phyloP scores from a whole-genome alignment of 2,329 filamentous ascomycete genomes.

The Fusarium hainanense region DNA sequence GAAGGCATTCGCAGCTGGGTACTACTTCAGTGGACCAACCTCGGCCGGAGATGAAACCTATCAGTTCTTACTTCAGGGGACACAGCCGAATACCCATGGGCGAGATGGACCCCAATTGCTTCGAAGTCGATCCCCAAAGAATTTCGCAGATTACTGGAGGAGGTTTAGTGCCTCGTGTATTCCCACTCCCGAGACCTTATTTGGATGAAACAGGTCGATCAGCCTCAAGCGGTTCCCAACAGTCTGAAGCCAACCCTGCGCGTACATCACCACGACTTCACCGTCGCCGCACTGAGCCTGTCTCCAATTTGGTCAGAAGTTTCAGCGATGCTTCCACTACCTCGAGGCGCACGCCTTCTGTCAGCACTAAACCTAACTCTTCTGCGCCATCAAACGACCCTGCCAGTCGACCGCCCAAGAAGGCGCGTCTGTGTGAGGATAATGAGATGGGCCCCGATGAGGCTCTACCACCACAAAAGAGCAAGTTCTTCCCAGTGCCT shows the following conservation, averaged over 20 bases:
- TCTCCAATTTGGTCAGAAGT: slow-evolving; percentile 57
- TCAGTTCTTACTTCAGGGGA: slow-evolving; percentile 65
- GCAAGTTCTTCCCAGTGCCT: slow-evolving; percentile 64
- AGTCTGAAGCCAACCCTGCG: slow-evolving; percentile 31
- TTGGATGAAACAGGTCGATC: slow-evolving; percentile 53
- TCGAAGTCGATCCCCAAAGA: slow-evolving; percentile 62
- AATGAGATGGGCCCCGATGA: slow-evolving; percentile 53
- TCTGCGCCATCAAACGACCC: slow-evolving; percentile 38
- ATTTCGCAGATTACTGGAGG: slow-evolving; percentile 62
- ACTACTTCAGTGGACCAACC: slow-evolving; percentile 40
- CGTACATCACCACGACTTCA: slow-evolving; percentile 55
- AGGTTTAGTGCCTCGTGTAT: slow-evolving; percentile 65
- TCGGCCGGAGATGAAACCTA: slow-evolving; percentile 59
- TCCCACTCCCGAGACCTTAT: slow-evolving; percentile 69
- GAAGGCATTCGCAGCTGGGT: slow-evolving; percentile 54
- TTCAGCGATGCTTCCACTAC: slow-evolving; percentile 39
- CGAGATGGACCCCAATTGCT: slow-evolving; percentile 73
- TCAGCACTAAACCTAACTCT: slow-evolving; percentile 19
- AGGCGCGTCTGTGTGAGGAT: slow-evolving; percentile 65
- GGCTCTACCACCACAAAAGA: slow-evolving; percentile 56
- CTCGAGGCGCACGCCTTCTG: slow-evolving; percentile 28
- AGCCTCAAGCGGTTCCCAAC: slow-evolving; percentile 17
- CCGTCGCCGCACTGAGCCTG: slow-evolving; percentile 65
- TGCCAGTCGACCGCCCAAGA: slow-evolving; percentile 63
- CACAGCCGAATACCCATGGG: slow-evolving; percentile 65